phyloP scores from a whole-genome alignment of 2,329 filamentous ascomycete species.

The Penicillium corylophilum region DNA sequence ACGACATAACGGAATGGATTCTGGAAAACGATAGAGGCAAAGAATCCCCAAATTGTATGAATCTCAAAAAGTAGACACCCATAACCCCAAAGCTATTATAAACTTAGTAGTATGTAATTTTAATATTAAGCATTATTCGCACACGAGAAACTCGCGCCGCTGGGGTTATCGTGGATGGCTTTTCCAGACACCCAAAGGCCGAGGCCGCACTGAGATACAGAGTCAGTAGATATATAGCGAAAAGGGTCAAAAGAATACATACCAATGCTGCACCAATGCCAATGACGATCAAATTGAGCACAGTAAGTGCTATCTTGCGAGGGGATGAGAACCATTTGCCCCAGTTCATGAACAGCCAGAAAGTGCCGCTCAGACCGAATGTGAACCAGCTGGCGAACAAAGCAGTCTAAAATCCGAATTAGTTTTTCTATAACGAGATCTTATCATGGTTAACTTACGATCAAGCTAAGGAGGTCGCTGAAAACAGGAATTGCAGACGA shows the following conservation, averaged over 20 bases:
- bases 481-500: constrained; percentile 70
- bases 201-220: constrained; percentile 27
- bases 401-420: constrained; percentile 40
- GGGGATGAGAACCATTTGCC: constrained; percentile 32
- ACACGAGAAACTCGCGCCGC: constrained; percentile 34
- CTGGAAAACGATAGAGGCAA: not conserved
- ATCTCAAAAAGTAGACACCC: not conserved
- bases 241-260: constrained; percentile 1
- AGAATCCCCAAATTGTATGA: not conserved
- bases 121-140: constrained; percentile 26
- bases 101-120: not conserved
- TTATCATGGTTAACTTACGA: constrained; percentile 36
- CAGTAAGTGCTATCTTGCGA: constrained; percentile 30
- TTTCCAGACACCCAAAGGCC: constrained; percentile 37
- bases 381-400: constrained; percentile 70
- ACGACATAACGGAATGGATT: not conserved
- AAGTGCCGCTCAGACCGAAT: constrained; percentile 40
- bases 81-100: not conserved
- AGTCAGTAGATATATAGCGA: not conserved
- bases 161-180: constrained; percentile 34
- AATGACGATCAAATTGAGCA: constrained; percentile 27
- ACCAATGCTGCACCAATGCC: constrained; percentile 25
- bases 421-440: not conserved
- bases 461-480: constrained; percentile 63
- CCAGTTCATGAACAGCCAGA: constrained; percentile 40